Conservation (phyloP, 257 asterid species). For the Fraxinus quadrangulata region DNA sequence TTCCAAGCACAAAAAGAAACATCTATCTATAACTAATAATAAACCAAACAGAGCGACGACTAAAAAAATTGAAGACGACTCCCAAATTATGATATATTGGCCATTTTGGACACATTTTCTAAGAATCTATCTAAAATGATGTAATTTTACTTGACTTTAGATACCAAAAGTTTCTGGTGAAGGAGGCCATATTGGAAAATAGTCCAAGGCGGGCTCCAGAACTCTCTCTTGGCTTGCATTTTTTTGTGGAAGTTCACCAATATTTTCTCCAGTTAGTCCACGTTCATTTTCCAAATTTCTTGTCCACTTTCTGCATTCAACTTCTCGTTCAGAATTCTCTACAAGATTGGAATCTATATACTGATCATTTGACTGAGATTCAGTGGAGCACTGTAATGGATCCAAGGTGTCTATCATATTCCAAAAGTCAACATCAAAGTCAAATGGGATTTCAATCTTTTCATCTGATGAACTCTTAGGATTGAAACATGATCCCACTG, state of each 20-base stretch:
- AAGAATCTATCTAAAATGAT: neutral
- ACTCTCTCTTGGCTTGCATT: constrained; percentile 21
- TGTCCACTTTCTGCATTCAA: constrained; percentile 46
- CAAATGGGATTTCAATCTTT: constrained; percentile 39
- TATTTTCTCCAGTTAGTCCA: constrained; percentile 20
- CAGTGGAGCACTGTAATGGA: constrained; percentile 13
- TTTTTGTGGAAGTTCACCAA: too few species aligned
- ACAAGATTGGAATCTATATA: neutral
- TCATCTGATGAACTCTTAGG: neutral
- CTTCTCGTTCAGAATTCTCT: constrained; percentile 17
- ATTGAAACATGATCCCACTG: neutral
- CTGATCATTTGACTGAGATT: neutral
- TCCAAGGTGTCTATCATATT: constrained; percentile 36
- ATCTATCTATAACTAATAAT: too few species aligned
- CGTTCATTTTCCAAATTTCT: constrained; percentile 55
- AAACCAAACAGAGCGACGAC: neutral
- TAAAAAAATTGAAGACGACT: too few species aligned
- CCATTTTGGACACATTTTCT: neutral
- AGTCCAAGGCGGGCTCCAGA: neutral
- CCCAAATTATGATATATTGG: too few species aligned
- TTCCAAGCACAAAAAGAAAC: too few species aligned
- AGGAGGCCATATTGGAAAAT: constrained; percentile 25
- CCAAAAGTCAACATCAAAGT: constrained; percentile 44
- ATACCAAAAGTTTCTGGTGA: constrained; percentile 23
- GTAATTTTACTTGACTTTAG: constrained; percentile 1